Evolutionary conservation across 2,329 filamentous ascomycete genomes (phyloP), one percentile per base, ranked within the genome.

Genomic region (Bisporella sp.): DNA sequence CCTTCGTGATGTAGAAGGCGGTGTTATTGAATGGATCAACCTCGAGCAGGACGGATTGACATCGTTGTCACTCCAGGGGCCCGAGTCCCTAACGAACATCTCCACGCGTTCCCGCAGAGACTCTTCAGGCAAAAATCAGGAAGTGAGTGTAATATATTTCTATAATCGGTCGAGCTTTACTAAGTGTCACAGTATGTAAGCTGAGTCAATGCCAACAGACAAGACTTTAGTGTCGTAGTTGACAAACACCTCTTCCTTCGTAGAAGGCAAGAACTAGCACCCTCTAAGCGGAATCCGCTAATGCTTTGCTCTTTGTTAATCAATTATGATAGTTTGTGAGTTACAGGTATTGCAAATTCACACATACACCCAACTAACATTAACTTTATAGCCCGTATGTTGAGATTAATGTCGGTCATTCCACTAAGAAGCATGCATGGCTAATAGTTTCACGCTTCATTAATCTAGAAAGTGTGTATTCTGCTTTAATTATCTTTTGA

Each of bases 141-240:
- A 46, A 29, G 45, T 39, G 32, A 46, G 45, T 46, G 13, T 31
- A 46, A 46, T 39, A 6, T 28, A 8, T 39, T 28, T 46, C 32
- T 42, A 42, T 21, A 7, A 21, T 8, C 8, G 8, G 31, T 8
- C 4, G n/a, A 46, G 33, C 21, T 11, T 13, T 46, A 29, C 45
- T 46, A 46, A 46, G n/a, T 33, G 5, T 33, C 39, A 46, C 13
- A 46, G 45, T 46, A 46, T n/a, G 45, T 46, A 46, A 46, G 45
- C 39, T 39, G 45, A 46, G 32, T 39, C 9, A 46, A 46, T 21
- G 45, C 35, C 45, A 46, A 35, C 32, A 39, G 45, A 37, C 32
- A 46, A 39, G 21, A 39, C 5, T 39, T 21, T 29, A 46, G 31
- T 28, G 30, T 39, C 29, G 32, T 46, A 40, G 45, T 33, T 46